Evolutionary conservation across 106 monocot genomes (phyloP), one percentile per base, ranked within the genome.

Genomic region (Ottelia alismoides): DNA sequence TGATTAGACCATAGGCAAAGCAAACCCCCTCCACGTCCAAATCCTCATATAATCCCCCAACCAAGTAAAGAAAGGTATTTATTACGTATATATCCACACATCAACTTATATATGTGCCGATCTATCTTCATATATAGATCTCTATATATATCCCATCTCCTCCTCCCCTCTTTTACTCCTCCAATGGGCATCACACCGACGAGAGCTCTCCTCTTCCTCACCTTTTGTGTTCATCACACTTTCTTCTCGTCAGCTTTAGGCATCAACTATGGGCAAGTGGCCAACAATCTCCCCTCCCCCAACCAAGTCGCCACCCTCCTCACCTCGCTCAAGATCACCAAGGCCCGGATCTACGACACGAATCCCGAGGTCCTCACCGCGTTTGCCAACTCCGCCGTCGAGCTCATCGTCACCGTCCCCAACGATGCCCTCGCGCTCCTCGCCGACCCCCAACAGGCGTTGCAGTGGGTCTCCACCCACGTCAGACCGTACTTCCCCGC

Each of bases 211-310:
- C 28, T 28, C 27, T 48, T 18, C 20, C 5, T 12, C 27, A 1
- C 22, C 29, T 21, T n/a, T 14, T 23, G 30, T 31, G 10, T 2
- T 14, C 6, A 1, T 4, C 22, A 29, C 53, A 24, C 28, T 28
- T 7, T 20, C 61, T n/a, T 23, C 47, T 0, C 23, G 46, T 28
- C 21, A n/a, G n/a, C n/a, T n/a, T n/a, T 70, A 45, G 69, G 69
- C 44, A 48, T 70, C 30, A 70, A 70, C 69, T 70, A 70, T 54
- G 69, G 69, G n/a, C 69, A 30, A 28, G 54, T 70, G 17, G 61
- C 53, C 61, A n/a, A 70, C 69, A 62, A 70, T 45, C 69, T 70
- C 48, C 61, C 47, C 12, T 18, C 51, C 18, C 69, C 69, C 16
- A 6, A 11, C 3, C 27, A 16, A 14, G 53, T 53, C 30, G 1